Conservation (phyloP, 768 basidiomycete species). For the Clitopilus passeckerianus region DNA sequence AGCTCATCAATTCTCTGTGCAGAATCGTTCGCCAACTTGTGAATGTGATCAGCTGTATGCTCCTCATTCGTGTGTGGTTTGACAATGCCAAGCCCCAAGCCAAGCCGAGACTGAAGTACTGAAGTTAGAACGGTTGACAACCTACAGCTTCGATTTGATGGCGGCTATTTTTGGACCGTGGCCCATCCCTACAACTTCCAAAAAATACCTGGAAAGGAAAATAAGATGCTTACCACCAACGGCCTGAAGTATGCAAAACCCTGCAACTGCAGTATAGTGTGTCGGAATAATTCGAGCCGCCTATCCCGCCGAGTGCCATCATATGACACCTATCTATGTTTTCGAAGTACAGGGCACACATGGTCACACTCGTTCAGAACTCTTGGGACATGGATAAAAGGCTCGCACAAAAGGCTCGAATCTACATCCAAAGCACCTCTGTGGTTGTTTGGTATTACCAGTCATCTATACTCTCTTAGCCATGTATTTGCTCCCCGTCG, state of each 20-base stretch:
- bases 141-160: neutral
- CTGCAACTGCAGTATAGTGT: neutral
- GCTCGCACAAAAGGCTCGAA: neutral
- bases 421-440: neutral
- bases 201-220: neutral
- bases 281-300: neutral
- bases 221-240: neutral
- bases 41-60: neutral
- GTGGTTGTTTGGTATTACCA: neutral
- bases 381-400: neutral
- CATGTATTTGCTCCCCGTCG: conserved; percentile 1
- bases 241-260: neutral
- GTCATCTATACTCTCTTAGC: neutral
- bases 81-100: neutral
- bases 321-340: neutral
- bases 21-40: neutral
- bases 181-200: neutral
- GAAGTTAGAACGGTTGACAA: neutral
- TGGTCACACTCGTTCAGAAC: neutral
- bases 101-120: neutral
- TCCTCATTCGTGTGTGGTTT: neutral
- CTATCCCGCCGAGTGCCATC: neutral
- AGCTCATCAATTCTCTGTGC: neutral
- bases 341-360: neutral
- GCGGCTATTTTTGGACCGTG: neutral